These are phyloP conservation scores for Phytopythium cucurbitacearum DNA, from an alignment of 352 stramenopile genomes.

Conservation along the genomic window DNA sequence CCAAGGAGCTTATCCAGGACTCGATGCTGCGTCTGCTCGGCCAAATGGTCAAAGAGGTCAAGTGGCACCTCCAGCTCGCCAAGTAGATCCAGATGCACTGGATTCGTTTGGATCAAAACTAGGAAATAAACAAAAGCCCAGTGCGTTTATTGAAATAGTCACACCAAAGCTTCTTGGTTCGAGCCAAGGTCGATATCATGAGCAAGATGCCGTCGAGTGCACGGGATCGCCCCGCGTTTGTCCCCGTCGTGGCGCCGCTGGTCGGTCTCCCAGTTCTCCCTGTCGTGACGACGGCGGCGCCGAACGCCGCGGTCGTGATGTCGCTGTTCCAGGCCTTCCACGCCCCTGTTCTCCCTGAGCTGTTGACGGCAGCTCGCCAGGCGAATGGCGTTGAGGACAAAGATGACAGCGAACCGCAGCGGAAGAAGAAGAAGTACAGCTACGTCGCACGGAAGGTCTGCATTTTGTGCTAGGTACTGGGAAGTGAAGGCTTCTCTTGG, in stretches of 20 bases:
- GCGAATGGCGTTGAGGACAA: background rate
- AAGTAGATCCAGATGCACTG: too few relatives aligned
- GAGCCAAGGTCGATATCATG: too few relatives aligned
- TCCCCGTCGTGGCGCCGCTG: too few relatives aligned
- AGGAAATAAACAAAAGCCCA: background rate
- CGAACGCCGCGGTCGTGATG: background rate
- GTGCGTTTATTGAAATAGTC: background rate
- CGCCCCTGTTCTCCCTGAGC: background rate
- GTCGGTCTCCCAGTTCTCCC: background rate
- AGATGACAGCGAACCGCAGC: background rate
- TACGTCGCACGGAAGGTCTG: slow-evolving; percentile 1
- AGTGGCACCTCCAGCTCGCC: background rate
- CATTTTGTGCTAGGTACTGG: background rate
- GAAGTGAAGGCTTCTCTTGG: background rate
- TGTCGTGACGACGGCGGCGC: background rate
- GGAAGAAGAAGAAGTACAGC: slow-evolving; percentile 1
- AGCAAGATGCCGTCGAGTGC: too few relatives aligned
- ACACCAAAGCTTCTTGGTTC: too few relatives aligned
- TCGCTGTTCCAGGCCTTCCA: slow-evolving; percentile 1
- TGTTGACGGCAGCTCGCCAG: background rate
- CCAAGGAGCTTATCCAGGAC: background rate
- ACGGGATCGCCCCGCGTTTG: too few relatives aligned
- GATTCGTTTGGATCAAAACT: background rate
- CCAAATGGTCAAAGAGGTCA: slow-evolving; percentile 5
- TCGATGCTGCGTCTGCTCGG: background rate